These are phyloP conservation scores for Chenopodium formosanum DNA, from an alignment of 148 eudicot genomes.

Conservation along the genomic window DNA sequence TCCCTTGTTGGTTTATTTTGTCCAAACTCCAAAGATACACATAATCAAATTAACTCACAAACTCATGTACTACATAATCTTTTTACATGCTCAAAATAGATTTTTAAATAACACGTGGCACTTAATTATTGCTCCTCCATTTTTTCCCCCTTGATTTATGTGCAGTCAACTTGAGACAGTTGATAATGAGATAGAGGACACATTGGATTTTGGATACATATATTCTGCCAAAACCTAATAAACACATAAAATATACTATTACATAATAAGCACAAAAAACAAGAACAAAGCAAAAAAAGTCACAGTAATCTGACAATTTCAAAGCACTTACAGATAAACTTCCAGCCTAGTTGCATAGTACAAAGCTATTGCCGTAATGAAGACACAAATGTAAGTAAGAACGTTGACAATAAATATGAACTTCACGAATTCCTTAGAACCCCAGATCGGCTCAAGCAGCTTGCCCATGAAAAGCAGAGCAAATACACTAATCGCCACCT, in stretches of 20 bases:
- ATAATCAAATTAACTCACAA: not conserved
- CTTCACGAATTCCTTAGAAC: conserved; percentile 92
- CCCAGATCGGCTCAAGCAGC: conserved; percentile 98
- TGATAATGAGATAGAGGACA: too few species aligned
- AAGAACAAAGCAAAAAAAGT: not conserved
- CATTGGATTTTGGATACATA: not conserved
- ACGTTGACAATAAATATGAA: conserved; percentile 86
- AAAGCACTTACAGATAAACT: conserved; percentile 77
- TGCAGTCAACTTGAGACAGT: not conserved
- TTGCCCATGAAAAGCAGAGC: conserved; percentile 90
- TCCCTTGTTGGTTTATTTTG: too few species aligned
- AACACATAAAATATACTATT: not conserved
- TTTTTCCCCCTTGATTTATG: not conserved
- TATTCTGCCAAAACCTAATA: not conserved
- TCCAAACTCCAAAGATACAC: not conserved
- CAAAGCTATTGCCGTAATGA: conserved; percentile 79
- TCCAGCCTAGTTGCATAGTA: conserved; percentile 84
- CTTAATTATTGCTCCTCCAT: not conserved
- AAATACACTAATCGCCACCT: conserved; percentile 70
- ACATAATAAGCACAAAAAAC: conserved; percentile 12
- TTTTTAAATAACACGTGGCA: not conserved
- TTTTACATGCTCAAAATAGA: not conserved
- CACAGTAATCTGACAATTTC: not conserved
- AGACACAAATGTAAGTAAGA: conserved; percentile 78
- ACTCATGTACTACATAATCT: not conserved